These are phyloP conservation scores for Daucus carota DNA, from an alignment of 129 eudicot species.

Conservation along the genomic window DNA sequence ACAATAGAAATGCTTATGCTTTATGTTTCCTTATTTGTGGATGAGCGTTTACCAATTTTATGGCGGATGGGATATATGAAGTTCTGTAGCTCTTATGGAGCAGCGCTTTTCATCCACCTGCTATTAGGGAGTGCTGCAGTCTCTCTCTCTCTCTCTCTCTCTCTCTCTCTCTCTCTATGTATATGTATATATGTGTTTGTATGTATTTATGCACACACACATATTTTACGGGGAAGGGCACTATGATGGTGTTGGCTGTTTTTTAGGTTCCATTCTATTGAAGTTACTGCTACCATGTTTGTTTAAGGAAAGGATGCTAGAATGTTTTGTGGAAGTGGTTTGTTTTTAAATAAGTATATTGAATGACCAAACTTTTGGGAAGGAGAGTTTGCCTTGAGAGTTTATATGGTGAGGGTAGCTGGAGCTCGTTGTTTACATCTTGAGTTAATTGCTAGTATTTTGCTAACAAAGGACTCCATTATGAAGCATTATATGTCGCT, in stretches of 20 bases:
- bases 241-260: too few relatives aligned
- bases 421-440: neutral
- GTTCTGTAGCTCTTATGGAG: neutral
- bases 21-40: neutral
- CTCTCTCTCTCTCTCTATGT: too few relatives aligned
- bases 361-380: neutral
- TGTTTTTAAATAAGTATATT: too few relatives aligned
- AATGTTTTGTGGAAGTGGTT: neutral
- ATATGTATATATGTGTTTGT: too few relatives aligned
- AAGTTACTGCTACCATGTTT: too few relatives aligned
- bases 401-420: neutral
- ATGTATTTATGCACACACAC: too few relatives aligned
- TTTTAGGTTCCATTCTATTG: too few relatives aligned
- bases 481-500: neutral
- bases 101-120: too few relatives aligned
- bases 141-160: too few relatives aligned
- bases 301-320: too few relatives aligned
- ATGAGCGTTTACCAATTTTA: neutral
- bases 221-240: too few relatives aligned
- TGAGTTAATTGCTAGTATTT: too few relatives aligned
- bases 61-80: neutral
- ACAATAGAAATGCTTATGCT: neutral
- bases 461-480: neutral
- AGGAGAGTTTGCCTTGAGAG: neutral
- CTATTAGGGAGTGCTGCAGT: neutral